Evolutionary conservation across 306 rosid genomes (phyloP), one percentile per base, ranked within the genome.

Genomic region (Castanea crenata): DNA sequence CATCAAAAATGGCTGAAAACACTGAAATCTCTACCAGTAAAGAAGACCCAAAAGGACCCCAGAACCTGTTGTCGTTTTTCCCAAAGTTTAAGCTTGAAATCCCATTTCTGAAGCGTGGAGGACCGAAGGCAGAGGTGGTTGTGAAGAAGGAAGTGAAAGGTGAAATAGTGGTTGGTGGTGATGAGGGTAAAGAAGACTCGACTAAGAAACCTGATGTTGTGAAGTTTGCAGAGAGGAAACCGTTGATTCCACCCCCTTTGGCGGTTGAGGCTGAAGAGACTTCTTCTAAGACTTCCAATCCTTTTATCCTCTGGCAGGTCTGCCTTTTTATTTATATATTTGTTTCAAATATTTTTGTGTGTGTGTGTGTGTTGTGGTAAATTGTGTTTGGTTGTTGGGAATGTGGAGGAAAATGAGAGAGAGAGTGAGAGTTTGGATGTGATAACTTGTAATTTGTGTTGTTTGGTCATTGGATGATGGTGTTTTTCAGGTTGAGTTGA

Each of bases 271-370:
- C 74, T 55, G 92, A 92, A 3, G 83, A 74, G 49, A 14, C 29
- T 34, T 77, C 92, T 58, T 18, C 70, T 23, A 91, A 82, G 84
- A 89, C 97, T 80, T 85, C 97, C 74, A 88, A 91, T 81, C 97
- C 99, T 19, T 14, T 86, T n/a, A 71, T 93, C 2, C 59, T 90
- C 44, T 95, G 94, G 92, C 99, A 95, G 99, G 99, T 89, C 51
- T 41, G 38, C 32, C 10, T 46, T 27, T 55, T 55, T 9, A 1
- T 20, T 11, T 19, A 34, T 74, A 3, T 21, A 7, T 51, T 41
- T 35, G 11, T 25, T 25, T 25, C 1, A 25, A 1, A 1, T 25
- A 25, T 25, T 25, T 25, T 25, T 25, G 27, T 23, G 23, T 23
- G 23, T 21, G 27, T 25, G 27, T 25, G 5, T 19, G 11, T 71